phyloP scores from a whole-genome alignment of 2,329 filamentous ascomycete species.

The Alternaria tenuissima region DNA sequence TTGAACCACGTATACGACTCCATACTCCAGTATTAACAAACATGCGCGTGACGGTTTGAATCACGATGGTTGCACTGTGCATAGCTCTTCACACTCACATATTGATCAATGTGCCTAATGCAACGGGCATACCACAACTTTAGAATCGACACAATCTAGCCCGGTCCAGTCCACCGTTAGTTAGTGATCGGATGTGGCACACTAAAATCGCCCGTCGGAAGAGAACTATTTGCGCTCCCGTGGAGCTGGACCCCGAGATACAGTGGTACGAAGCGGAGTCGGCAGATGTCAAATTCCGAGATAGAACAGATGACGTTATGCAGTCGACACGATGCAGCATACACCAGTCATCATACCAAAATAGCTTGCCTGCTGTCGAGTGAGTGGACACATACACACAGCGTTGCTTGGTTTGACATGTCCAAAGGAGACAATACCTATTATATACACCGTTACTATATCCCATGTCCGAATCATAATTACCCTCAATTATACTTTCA shows the following conservation, averaged over 20 bases:
- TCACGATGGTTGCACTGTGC: not conserved
- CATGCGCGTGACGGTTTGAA: not conserved
- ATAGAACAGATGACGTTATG: not conserved
- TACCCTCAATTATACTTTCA: not conserved
- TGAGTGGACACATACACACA: not conserved
- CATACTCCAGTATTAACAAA: not conserved
- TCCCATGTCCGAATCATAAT: not conserved
- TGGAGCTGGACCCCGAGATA: not conserved
- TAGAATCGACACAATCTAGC: not conserved
- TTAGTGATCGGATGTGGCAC: not conserved
- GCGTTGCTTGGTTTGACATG: not conserved
- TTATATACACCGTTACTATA: not conserved
- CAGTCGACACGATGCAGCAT: not conserved
- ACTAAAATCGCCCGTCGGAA: not conserved
- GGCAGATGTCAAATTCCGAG: not conserved
- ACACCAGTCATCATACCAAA: not conserved
- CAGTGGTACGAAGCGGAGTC: not conserved
- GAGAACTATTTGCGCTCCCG: not conserved
- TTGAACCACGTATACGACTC: not conserved
- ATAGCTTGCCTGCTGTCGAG: not conserved
- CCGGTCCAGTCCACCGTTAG: not conserved
- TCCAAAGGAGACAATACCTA: not conserved
- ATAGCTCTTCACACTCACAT: not conserved
- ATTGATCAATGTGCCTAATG: not conserved
- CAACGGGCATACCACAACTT: not conserved